These are phyloP conservation scores for Penicillium parvum DNA, from an alignment of 495 filamentous ascomycete species.

Conservation along the genomic window DNA sequence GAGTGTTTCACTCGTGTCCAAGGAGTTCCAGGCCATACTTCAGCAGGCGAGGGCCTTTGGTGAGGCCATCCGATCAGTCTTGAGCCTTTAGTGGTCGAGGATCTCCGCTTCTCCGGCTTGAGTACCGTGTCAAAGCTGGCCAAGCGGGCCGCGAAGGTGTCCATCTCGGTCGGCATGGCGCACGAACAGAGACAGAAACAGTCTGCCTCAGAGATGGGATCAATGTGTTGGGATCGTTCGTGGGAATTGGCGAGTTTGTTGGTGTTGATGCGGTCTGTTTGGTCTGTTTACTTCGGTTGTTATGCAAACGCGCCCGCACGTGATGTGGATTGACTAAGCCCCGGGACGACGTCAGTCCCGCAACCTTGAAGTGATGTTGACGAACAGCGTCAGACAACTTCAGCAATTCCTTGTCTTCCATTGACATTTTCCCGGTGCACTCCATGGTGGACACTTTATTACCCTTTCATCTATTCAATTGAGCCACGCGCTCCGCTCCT, in stretches of 20 bases:
- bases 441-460: conserved; percentile 25
- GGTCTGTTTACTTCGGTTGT: conserved; percentile 36
- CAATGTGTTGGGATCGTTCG: conserved; percentile 6
- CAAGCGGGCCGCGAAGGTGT: conserved; percentile 67
- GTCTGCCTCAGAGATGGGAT: conserved; percentile 1
- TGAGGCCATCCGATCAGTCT: conserved; percentile 74
- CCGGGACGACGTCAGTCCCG: conserved; percentile 24
- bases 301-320: conserved; percentile 32
- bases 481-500: conserved; percentile 31
- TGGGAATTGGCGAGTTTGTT: conserved; percentile 9
- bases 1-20: not conserved
- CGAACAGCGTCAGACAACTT: conserved; percentile 6
- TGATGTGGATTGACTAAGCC: conserved; percentile 22
- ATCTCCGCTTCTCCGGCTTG: conserved; percentile 59
- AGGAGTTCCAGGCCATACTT: conserved; percentile 44
- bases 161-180: conserved; percentile 42
- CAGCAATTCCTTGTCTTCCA: conserved; percentile 5
- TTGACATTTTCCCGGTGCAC: conserved; percentile 10
- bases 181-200: not conserved
- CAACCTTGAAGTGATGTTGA: conserved; percentile 9
- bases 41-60: conserved; percentile 56
- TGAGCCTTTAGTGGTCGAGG: conserved; percentile 58
- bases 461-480: conserved; percentile 15
- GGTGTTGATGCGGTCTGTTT: conserved; percentile 26
- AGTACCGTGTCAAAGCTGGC: conserved; percentile 64